A percentile compares a stretch with the other conserved stretches of the same genome.
phyloP scores from a whole-genome alignment of 257 asterid genomes.

The Rehmannia glutinosa region DNA sequence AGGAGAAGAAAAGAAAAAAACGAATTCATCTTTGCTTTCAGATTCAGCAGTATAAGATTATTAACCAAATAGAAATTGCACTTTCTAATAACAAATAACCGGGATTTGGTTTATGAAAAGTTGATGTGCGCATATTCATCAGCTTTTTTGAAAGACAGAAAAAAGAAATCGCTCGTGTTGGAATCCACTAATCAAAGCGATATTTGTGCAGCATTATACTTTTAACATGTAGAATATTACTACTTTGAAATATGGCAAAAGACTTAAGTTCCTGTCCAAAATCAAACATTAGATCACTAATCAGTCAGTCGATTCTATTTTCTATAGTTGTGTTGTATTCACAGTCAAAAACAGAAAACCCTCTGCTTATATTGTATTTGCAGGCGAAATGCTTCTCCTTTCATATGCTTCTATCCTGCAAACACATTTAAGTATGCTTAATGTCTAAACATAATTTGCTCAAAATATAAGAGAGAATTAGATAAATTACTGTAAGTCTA shows the following conservation, averaged over 20 bases:
- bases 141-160: neutral
- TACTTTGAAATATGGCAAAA: neutral
- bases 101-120: neutral
- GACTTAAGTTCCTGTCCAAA: neutral
- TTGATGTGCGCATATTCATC: neutral
- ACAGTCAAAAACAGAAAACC: neutral
- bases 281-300: neutral
- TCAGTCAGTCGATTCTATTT: neutral
- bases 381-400: neutral
- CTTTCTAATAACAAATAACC: neutral
- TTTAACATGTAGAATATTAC: neutral
- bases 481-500: neutral
- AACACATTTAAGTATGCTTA: neutral
- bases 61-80: neutral
- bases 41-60: neutral
- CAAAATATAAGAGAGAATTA: neutral
- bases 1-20: neutral
- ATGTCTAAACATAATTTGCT: neutral
- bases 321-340: conserved; percentile 8
- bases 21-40: neutral
- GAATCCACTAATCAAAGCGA: neutral
- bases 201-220: neutral
- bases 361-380: neutral
- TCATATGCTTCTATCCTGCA: conserved; percentile 5
- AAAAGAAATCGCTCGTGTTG: neutral